phyloP scores from a whole-genome alignment of 768 basidiomycete genomes.

The Cystofilobasidium ferigula region DNA sequence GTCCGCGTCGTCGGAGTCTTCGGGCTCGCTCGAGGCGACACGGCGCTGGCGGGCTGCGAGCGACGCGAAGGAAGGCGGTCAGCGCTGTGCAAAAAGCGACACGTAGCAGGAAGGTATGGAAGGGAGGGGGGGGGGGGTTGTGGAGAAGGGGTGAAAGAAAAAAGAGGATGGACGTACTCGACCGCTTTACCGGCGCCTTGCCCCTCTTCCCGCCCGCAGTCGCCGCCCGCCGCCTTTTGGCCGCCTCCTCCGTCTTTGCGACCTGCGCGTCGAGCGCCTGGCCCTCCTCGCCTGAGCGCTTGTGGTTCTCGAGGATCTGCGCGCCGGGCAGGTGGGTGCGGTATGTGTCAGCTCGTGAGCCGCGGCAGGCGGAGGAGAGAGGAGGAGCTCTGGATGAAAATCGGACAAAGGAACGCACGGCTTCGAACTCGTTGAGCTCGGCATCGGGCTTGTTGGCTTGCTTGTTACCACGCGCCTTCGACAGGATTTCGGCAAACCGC shows the following conservation, averaged over 20 bases:
- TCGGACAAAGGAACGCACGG: conserved; percentile 41
- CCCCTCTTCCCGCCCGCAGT: conserved; percentile 8
- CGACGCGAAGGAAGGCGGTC: no score
- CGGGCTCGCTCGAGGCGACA: no score
- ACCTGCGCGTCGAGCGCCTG: conserved; percentile 79
- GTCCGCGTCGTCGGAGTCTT: no score
- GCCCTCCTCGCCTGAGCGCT: conserved; percentile 78
- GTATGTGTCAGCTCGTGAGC: no score
- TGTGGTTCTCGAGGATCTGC: conserved; percentile 74
- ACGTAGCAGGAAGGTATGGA: neutral
- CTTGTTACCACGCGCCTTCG: conserved; percentile 84
- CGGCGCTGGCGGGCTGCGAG: no score
- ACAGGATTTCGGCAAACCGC: conserved; percentile 79
- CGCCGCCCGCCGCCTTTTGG: conserved; percentile 42
- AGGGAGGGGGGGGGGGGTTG: neutral
- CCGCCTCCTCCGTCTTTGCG: conserved; percentile 66
- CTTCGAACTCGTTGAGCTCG: conserved; percentile 89
- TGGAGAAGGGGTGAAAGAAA: neutral
- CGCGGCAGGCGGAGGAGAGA: neutral
- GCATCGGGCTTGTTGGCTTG: conserved; percentile 82
- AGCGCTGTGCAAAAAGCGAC: neutral
- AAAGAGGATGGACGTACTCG: neutral
- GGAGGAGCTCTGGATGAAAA: neutral
- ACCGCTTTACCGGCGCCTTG: neutral
- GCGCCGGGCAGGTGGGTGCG: no score